A percentile compares a stretch with the other conserved stretches of the same genome.
Evolutionary conservation across 768 basidiomycete genomes (phyloP).

Genomic region (Scleroderma bovista): DNA sequence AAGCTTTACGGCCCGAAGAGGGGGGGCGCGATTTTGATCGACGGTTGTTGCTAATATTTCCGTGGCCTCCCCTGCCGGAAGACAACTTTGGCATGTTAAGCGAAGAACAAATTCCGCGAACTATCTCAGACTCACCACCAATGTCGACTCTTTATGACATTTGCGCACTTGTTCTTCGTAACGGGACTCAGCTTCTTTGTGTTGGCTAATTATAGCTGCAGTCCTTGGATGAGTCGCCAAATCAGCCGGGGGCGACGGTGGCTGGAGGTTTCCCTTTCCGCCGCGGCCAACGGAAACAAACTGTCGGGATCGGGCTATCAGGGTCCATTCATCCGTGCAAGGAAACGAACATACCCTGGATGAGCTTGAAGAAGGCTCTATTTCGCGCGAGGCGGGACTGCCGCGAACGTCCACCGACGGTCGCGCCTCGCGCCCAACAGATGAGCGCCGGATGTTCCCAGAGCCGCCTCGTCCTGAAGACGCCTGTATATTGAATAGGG

Average conservation of each 20-base stretch:
- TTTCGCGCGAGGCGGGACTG: background rate
- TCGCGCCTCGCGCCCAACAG: background rate
- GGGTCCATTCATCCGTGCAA: background rate
- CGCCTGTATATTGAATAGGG: conserved; percentile 1
- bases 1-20: conserved; percentile 2
- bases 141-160: conserved; percentile 10
- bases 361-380: background rate
- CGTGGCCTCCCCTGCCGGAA: conserved; percentile 22
- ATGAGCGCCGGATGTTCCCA: conserved; percentile 12
- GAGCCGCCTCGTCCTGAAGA: conserved; percentile 21
- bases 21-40: conserved; percentile 3
- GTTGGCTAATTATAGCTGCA: conserved; percentile 17
- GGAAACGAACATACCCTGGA: background rate
- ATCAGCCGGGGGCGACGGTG: background rate
- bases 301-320: background rate
- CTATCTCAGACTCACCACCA: conserved; percentile 10
- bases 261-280: conserved; percentile 21
- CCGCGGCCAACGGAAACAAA: conserved; percentile 21
- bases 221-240: conserved; percentile 17
- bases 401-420: background rate
- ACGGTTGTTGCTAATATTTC: conserved; percentile 18
- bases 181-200: conserved; percentile 8
- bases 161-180: conserved; percentile 14
- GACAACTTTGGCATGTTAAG: conserved; percentile 12
- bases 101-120: background rate